A percentile compares a stretch with the other conserved stretches of the same genome.
phyloP scores from a whole-genome alignment of 768 basidiomycete genomes.

The Cyclocybe aegerita region DNA sequence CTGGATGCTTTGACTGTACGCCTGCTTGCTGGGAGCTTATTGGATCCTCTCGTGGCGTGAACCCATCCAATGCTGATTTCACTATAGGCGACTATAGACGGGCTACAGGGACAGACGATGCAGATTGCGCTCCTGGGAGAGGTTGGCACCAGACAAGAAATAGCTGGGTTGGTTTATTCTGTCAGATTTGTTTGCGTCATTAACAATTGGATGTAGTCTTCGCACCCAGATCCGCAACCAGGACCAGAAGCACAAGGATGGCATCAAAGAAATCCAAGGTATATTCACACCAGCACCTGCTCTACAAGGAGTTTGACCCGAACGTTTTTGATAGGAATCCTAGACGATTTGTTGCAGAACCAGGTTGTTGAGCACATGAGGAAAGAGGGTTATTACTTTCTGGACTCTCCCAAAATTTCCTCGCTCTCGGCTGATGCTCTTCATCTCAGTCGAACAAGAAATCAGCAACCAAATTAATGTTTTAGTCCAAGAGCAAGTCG shows the following conservation, averaged over 20 bases:
- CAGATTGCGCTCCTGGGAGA: conserved; percentile 41
- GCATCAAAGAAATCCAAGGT: conserved; percentile 51
- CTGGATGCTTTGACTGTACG: conserved; percentile 18
- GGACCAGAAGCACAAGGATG: conserved; percentile 41
- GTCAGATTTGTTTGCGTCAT: background rate
- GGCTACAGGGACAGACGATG: conserved; percentile 42
- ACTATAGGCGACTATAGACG: conserved; percentile 41
- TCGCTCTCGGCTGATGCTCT: conserved; percentile 2
- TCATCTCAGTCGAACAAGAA: conserved; percentile 42
- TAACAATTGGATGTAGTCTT: conserved; percentile 29
- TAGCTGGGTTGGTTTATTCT: conserved; percentile 35
- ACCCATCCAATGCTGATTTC: background rate
- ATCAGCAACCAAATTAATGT: conserved; percentile 48
- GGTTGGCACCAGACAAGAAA: conserved; percentile 35
- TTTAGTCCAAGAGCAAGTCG: conserved; percentile 51
- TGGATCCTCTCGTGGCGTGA: background rate
- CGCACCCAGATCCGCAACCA: conserved; percentile 41
- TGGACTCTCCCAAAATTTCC: background rate
- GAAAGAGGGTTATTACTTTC: conserved; percentile 36
- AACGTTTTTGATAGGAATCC: conserved; percentile 35
- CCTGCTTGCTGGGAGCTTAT: background rate
- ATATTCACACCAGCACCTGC: conserved; percentile 7
- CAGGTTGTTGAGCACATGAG: conserved; percentile 45
- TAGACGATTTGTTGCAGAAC: conserved; percentile 43
- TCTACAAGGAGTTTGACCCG: background rate